phyloP scores from a whole-genome alignment of 257 asterid genomes.

The Solanum sejunctum region DNA sequence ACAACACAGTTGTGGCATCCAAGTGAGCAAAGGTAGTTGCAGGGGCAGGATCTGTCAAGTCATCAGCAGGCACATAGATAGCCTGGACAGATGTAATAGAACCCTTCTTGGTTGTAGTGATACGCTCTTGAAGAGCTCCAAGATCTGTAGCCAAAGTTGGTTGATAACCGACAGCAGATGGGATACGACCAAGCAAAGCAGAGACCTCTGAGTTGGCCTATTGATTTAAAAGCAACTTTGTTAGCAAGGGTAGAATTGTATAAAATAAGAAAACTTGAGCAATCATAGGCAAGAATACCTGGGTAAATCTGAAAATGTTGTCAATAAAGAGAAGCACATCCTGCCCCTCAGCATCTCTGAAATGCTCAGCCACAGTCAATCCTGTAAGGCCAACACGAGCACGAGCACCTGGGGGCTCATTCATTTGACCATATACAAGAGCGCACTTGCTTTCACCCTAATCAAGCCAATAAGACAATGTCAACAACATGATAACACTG shows the following conservation, averaged over 20 bases:
- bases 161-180: conserved; percentile 98
- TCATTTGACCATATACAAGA: conserved; percentile 96
- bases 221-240: background rate
- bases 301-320: conserved; percentile 95
- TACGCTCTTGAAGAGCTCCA: conserved; percentile 98
- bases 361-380: conserved; percentile 94
- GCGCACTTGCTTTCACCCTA: conserved; percentile 93
- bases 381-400: conserved; percentile 98
- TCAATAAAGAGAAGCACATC: conserved; percentile 98
- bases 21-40: conserved; percentile 99
- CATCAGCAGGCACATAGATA: conserved; percentile 99
- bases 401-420: conserved; percentile 99
- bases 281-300: conserved; percentile 23
- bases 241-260: background rate
- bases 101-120: conserved; percentile 92
- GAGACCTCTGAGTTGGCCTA: conserved; percentile 99
- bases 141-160: conserved; percentile 99
- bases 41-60: conserved; percentile 99
- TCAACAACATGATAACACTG: background rate
- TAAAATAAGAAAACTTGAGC: background rate
- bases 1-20: conserved; percentile 98
- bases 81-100: conserved; percentile 96
- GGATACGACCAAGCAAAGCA: conserved; percentile 99
- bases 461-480: background rate
- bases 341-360: conserved; percentile 97